phyloP scores from a whole-genome alignment of 164 flowering plant genomes.

The Chimonanthus praecox region DNA sequence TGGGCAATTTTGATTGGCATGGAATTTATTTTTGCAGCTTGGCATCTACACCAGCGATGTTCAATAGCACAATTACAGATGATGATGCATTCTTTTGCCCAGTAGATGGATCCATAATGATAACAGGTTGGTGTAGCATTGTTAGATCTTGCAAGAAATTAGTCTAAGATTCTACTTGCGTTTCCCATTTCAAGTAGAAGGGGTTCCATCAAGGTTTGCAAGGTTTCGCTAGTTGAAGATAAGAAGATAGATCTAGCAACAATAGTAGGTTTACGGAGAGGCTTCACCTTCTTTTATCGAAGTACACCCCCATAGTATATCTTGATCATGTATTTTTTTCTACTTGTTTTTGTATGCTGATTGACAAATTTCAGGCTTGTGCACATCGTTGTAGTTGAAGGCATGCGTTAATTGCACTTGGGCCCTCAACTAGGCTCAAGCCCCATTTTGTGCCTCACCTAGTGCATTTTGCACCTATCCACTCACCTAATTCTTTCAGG shows the following conservation, averaged over 20 bases:
- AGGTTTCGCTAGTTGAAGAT: not conserved
- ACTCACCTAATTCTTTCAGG: no score
- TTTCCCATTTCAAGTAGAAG: no score
- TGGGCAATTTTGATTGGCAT: not conserved
- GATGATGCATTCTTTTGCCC: conserved; percentile 67
- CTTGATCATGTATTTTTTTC: not conserved
- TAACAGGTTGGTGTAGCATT: conserved; percentile 55
- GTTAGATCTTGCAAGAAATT: not conserved
- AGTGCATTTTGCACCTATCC: no score
- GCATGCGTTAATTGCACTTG: no score
- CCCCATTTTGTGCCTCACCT: no score
- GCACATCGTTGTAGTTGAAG: no score
- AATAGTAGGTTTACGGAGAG: not conserved
- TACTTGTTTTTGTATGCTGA: not conserved
- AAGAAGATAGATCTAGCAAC: not conserved
- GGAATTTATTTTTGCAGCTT: conserved; percentile 34
- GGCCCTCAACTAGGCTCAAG: no score
- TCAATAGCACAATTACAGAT: conserved; percentile 80
- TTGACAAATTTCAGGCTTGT: not conserved
- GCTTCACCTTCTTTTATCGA: not conserved
- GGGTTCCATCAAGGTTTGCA: no score
- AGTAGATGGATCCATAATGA: conserved; percentile 94
- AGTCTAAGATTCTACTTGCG: not conserved
- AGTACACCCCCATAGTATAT: not conserved
- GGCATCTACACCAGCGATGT: conserved; percentile 99